Evolutionary conservation across 768 basidiomycete genomes (phyloP), one percentile per base, ranked within the genome.

Genomic region (Kwoniella mangroviensis): DNA sequence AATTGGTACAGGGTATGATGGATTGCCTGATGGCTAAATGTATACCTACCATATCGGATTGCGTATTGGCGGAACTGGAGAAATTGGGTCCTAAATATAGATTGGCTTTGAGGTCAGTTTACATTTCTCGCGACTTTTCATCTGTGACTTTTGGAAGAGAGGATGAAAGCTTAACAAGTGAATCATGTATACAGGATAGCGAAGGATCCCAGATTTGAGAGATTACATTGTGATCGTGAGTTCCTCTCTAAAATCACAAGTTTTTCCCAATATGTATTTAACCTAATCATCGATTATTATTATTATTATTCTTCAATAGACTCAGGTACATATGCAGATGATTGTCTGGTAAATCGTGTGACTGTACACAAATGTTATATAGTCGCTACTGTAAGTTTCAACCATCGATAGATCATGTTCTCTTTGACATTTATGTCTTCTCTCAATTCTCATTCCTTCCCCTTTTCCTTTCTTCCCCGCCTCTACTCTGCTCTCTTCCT

Each of bases 31-130:
- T 93, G 83, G 97, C 97, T 13, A 98, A 99, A 86, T 98, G 96
- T 83, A 98, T 98, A 76, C 97, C 97, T 1, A 97, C 94, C 75
- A 92, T 99, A n/a, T 98, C 97, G 28, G 97, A 98, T 84, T 99
- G 97, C 78, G 97, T 99, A 13, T 91, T 98, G 88, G 97, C 96
- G 7, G 97, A 99, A 83, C 85, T 99, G 76, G 97, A 99, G 85
- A 99, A 99, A 84, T 85, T 99, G 15, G 97, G 97, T 2, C 94
- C 94, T 62, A 90, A 92, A 76, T 99, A 96, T 84, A 90, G 97
- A 49, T 89, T 98, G 42, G 97, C 97, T 21, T 86, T 99, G 57
- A 90, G 93, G 95, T 94, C 65, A 77, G 42, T 43, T 6, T 13
- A 6, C 42, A 43, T 43, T 13, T 13, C 42, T 21, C 24, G n/a